A percentile compares a stretch with the other conserved stretches of the same genome.
These are phyloP conservation scores for Penicillium sumatraense DNA, from an alignment of 2,329 filamentous ascomycete genomes.

Conservation along the genomic window DNA sequence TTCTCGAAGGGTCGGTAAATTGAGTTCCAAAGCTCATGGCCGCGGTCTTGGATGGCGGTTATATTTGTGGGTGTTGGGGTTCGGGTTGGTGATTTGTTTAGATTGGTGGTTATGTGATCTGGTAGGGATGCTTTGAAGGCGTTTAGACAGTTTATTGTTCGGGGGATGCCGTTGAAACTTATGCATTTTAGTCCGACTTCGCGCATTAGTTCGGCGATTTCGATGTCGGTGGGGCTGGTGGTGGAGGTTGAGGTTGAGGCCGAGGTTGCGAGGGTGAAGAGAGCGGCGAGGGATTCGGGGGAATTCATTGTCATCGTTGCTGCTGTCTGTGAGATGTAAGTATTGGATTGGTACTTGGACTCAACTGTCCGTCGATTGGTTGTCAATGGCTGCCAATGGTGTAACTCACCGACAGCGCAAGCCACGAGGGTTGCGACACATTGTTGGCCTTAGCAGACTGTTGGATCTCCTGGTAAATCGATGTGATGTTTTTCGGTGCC, in stretches of 20 bases:
- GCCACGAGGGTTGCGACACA: constrained; percentile 68
- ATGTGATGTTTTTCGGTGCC: constrained; percentile 65
- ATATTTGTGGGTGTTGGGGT: constrained; percentile 59
- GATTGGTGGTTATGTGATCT: constrained; percentile 53
- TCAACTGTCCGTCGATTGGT: too few species aligned
- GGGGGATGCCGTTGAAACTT: constrained; percentile 66
- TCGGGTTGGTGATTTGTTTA: constrained; percentile 64
- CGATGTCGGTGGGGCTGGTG: constrained; percentile 28
- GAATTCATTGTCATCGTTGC: constrained; percentile 87
- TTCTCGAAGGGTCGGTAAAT: constrained; percentile 76
- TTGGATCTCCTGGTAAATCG: constrained; percentile 68
- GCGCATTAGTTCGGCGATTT: constrained; percentile 46
- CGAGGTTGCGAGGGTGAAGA: constrained; percentile 21
- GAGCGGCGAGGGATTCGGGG: constrained; percentile 61
- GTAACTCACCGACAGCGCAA: constrained; percentile 65
- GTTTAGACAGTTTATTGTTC: constrained; percentile 80
- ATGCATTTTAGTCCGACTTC: constrained; percentile 54
- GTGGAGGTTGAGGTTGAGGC: constrained; percentile 3
- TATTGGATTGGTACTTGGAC: neutral
- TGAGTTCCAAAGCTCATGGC: constrained; percentile 71
- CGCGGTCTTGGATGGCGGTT: constrained; percentile 59
- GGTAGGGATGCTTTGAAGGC: constrained; percentile 71
- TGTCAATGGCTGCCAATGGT: neutral
- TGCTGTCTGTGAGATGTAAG: constrained; percentile 63
- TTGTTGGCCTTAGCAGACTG: constrained; percentile 65